Base-by-base conservation (phyloP, 345 rosid genomes). In the Trapa bicornis region DNA sequence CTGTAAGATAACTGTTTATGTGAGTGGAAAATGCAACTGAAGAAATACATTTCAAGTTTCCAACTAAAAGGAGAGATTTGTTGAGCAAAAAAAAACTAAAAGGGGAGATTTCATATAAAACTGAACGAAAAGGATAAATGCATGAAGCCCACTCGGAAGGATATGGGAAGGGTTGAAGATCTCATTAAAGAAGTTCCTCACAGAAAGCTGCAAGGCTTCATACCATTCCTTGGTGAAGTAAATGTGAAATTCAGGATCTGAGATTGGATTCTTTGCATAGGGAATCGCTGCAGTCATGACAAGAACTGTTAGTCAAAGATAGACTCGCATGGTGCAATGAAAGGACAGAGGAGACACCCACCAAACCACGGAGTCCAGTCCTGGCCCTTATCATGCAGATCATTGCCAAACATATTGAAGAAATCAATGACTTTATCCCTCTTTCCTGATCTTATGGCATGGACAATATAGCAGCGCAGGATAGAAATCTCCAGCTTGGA, bases 351-450 rank as follows among this genome's bases (percentile, higher is more conserved):
- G 32, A 53, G 41, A 53, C 16, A 75, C 91, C 63, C 69, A 87
- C 92, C 87, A 65, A 87, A 85, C 89, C 89, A 87, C 1, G 80
- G 81, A 73, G 76, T 78, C 89, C 89, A 87, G 57, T 83, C 86
- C 53, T 72, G 68, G 50, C 75, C 73, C 72, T 68, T 79, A 62
- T 69, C 80, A 70, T 81, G 69, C 78, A 87, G 70, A 65, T 81
- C 85, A 77, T 79, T 85, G 47, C 89, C 92, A 68, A 72, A 58
- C 58, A 70, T 65, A 50, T 68, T 85, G 53, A 81, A 81, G 74
- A 86, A 84, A 68, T 86, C 89, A 33, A 82, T 66, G 54, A 82
- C 87, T 66, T 76, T 86, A 50, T 84, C 89, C 65, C 76, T 79
- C 77, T 76, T 72, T 45, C 85, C 83, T 1, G 77, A 78, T 68